Evolutionary conservation across 345 rosid species (phyloP), one percentile per base, ranked within the genome.

Genomic region (Salix arbutifolia): DNA sequence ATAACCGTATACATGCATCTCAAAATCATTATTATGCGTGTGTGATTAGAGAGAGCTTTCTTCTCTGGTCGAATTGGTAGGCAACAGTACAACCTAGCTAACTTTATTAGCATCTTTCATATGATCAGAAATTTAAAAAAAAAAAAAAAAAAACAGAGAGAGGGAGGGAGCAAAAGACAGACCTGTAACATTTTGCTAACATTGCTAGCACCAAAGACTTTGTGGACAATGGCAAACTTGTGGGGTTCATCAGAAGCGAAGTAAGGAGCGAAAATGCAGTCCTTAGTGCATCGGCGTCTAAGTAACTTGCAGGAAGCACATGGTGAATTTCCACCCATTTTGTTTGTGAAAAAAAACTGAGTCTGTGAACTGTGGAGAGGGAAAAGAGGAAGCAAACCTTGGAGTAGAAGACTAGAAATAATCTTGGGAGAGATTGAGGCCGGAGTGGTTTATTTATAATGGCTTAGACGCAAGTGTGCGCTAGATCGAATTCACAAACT

Each of bases 131-230:
- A 9, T 23, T n/a, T n/a, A n/a, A n/a, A 3, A 71, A 25, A 16
- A 19, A 28, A 9, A 9, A n/a, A 33, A 33, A 33, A 5, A 33
- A 33, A 33, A 33, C 37, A 33, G 37, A 33, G 37, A 33, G 37
- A 33, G n/a, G 35, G 40, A 26, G 19, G 38, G 64, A 58, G 33
- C 26, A 13, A 38, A 21, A 64, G 6, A 11, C 44, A 40, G 44
- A 80, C 83, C 83, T 75, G 83, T 44, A 80, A 60, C 79, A 76
- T 80, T 75, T 80, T 80, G 83, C 83, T 80, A 31, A 80, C 79
- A 19, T 80, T 80, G 76, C 83, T 80, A 64, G 83, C 83, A 44
- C 83, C 83, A 21, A 80, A 80, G 78, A 80, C 79, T 79, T 80
- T 80, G 69, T 80, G 83, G 19, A 80, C 83, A 67, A 80, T 74